Evolutionary conservation across 345 rosid species (phyloP), one percentile per base, ranked within the genome.

Genomic region (Arabis hirsuta): DNA sequence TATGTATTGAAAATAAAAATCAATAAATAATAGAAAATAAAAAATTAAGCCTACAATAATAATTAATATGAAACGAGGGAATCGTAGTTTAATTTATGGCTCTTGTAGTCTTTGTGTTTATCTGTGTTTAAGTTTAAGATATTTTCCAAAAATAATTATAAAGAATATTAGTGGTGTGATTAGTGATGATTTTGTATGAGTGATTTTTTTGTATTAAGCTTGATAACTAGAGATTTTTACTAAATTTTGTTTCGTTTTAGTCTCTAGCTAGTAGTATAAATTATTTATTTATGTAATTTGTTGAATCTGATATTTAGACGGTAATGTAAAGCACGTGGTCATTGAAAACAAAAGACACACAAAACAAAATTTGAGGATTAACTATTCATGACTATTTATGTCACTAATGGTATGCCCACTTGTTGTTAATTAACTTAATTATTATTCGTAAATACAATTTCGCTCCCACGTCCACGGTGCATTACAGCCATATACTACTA

Each of bases 401-500:
- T 59, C 51, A 53, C 43, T 67, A 34, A 44, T 61, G 24, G 16
- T 74, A 74, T 67, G 48, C 63, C 78, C 78, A 74, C 69, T 74
- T 74, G 78, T 20, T 22, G 32, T 9, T 32, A 53, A 53, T 9
- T 32, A 53, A 53, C 11, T 60, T 39, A 41, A 56, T 65, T 39
- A 65, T 32, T 32, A 32, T 57, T 65, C 38, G 43, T 45, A 36
- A 20, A 73, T 67, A 51, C 34, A 67, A 74, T 67, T 34, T 44
- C 62, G 53, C 62, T 60, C 43, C 55, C 66, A 53, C 63, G 69
- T 67, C 7, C 73, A 16, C 69, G 46, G 64, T 62, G 71, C 65
- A 69, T 74, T 55, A 55, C 75, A 76, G 65, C 71, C 65, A 69
- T 62, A 69, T 55, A 62, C 31, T 55, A 55, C 22, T 76, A 55